phyloP scores from a whole-genome alignment of 768 basidiomycete species.

The Leucosporidium scottii region DNA sequence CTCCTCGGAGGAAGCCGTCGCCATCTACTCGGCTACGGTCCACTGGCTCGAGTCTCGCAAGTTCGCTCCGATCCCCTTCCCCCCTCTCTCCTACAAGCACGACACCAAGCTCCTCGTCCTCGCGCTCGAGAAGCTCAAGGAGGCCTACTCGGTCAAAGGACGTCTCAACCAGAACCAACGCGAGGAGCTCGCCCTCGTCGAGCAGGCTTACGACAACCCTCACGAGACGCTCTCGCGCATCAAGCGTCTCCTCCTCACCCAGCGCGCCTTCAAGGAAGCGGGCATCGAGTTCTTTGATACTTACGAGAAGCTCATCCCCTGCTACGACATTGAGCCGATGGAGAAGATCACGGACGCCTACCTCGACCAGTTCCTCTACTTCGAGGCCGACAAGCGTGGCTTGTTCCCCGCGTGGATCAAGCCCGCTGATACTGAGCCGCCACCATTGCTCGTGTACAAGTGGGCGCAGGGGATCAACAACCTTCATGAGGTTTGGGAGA shows the following conservation, averaged over 20 bases:
- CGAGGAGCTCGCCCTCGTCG: conserved; percentile 94
- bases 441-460: conserved; percentile 94
- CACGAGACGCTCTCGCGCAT: conserved; percentile 97
- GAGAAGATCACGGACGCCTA: conserved; percentile 99
- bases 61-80: conserved; percentile 98
- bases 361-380: conserved; percentile 96
- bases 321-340: conserved; percentile 98
- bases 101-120: conserved; percentile 96
- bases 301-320: conserved; percentile 92
- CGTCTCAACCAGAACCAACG: conserved; percentile 96
- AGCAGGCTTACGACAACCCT: conserved; percentile 98
- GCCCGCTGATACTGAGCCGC: conserved; percentile 93
- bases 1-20: conserved; percentile 96
- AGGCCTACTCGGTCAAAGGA: conserved; percentile 96
- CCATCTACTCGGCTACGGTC: conserved; percentile 95
- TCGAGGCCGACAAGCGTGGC: conserved; percentile 96
- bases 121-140: conserved; percentile 95
- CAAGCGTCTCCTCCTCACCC: conserved; percentile 91
- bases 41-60: conserved; percentile 98
- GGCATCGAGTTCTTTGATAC: conserved; percentile 60
- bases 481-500: conserved; percentile 96
- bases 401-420: conserved; percentile 99
- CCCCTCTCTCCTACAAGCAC: conserved; percentile 97
- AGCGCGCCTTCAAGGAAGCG: conserved; percentile 96
- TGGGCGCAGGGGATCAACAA: conserved; percentile 99